These are phyloP conservation scores for Paraphoma chrysanthemicola DNA, from an alignment of 2,329 filamentous ascomycete species.

Conservation along the genomic window DNA sequence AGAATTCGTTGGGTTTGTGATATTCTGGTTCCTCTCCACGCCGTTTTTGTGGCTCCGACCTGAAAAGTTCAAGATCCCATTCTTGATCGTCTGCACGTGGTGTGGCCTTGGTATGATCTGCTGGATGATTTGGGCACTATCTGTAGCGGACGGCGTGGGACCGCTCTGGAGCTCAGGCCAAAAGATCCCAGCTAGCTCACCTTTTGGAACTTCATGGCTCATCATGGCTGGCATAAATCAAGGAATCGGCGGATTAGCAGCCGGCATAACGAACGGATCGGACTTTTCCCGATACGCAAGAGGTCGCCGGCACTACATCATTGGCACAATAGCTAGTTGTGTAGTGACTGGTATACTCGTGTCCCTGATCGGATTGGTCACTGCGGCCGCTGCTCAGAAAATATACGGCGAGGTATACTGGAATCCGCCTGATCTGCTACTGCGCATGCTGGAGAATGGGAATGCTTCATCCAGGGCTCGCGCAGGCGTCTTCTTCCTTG, in stretches of 20 bases:
- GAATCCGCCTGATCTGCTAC: slow-evolving; percentile 53
- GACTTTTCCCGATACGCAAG: slow-evolving; percentile 56
- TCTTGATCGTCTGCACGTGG: slow-evolving; percentile 53
- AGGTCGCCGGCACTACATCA: slow-evolving; percentile 44
- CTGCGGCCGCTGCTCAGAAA: slow-evolving; percentile 50
- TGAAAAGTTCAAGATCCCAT: slow-evolving; percentile 58
- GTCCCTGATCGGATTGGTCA: slow-evolving; percentile 51
- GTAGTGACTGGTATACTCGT: slow-evolving; percentile 52
- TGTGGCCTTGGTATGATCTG: slow-evolving; percentile 55
- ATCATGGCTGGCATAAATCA: slow-evolving; percentile 57
- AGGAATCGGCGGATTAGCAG: slow-evolving; percentile 50
- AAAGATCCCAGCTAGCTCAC: slow-evolving; percentile 42
- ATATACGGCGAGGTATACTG: slow-evolving; percentile 47
- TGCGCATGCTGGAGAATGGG: slow-evolving; percentile 55
- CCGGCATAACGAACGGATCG: slow-evolving; percentile 52
- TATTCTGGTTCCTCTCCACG: slow-evolving; percentile 44
- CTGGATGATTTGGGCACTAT: slow-evolving; percentile 58
- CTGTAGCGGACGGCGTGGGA: slow-evolving; percentile 54
- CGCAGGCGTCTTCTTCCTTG: slow-evolving; percentile 46
- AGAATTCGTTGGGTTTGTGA: slow-evolving; percentile 44
- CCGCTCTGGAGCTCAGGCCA: slow-evolving; percentile 51
- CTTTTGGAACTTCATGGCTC: slow-evolving; percentile 53
- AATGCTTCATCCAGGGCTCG: slow-evolving; percentile 48
- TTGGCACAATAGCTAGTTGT: slow-evolving; percentile 50
- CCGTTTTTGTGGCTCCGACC: slow-evolving; percentile 60